These are phyloP conservation scores for Leishmania turanica DNA, from an alignment of 208 protist species.

Conservation along the genomic window DNA sequence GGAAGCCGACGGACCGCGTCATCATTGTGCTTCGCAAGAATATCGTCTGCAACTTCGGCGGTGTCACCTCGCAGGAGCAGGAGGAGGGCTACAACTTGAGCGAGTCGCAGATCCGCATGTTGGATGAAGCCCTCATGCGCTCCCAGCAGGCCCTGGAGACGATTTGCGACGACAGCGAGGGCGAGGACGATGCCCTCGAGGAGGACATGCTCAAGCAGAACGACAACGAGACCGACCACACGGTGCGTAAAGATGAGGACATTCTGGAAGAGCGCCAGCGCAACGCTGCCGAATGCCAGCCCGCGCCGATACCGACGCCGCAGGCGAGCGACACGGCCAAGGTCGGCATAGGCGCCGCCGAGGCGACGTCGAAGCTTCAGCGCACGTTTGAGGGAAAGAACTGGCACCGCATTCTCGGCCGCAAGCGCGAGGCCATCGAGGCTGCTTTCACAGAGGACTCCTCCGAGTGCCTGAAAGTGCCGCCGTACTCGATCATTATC, in stretches of 20 bases:
- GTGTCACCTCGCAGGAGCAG: conserved; percentile 35
- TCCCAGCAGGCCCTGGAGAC: conserved; percentile 31
- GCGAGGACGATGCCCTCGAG: conserved; percentile 25
- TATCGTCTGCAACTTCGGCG: conserved; percentile 64
- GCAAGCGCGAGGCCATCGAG: conserved; percentile 57
- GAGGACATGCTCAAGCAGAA: conserved; percentile 58
- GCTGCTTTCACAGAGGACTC: conserved; percentile 74
- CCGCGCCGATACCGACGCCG: conserved; percentile 23
- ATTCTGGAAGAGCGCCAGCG: conserved; percentile 39
- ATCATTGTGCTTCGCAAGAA: conserved; percentile 77
- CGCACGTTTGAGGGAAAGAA: conserved; percentile 56
- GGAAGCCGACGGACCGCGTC: conserved; percentile 73
- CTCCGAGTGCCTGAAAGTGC: conserved; percentile 47
- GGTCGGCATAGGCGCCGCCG: neutral
- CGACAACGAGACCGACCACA: conserved; percentile 8
- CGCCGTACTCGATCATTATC: conserved; percentile 57
- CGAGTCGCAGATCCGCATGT: conserved; percentile 55
- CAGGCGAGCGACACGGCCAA: neutral
- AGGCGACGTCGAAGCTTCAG: conserved; percentile 34
- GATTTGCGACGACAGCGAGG: conserved; percentile 38
- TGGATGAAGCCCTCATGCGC: conserved; percentile 61
- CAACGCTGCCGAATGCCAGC: conserved; percentile 33
- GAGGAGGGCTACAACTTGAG: conserved; percentile 57
- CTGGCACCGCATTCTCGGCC: conserved; percentile 71
- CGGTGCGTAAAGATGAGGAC: conserved; percentile 33